These are phyloP conservation scores for Luzula sylvatica DNA, from an alignment of 176 grass and related monocot species.

Conservation along the genomic window DNA sequence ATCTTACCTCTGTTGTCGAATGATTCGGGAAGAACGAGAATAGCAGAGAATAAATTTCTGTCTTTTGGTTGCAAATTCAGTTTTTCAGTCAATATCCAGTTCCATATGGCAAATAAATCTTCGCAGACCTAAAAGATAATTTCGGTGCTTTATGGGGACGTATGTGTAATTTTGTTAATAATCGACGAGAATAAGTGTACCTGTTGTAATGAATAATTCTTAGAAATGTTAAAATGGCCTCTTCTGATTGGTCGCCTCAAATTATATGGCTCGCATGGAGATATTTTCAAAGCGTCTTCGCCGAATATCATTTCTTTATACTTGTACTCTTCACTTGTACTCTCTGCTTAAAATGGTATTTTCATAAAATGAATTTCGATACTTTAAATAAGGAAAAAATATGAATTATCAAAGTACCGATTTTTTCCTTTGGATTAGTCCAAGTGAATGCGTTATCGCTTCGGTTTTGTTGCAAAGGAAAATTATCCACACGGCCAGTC, in stretches of 20 bases:
- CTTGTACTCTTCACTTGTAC: conserved; percentile 44
- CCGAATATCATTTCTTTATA: conserved; percentile 78
- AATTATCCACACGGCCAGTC: conserved; percentile 71
- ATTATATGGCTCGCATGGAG: conserved; percentile 54
- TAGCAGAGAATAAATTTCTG: conserved; percentile 58
- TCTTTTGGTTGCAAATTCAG: conserved; percentile 69
- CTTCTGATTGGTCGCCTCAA: conserved; percentile 69
- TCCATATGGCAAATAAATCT: conserved; percentile 84
- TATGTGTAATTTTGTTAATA: not conserved
- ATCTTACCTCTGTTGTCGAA: conserved; percentile 84
- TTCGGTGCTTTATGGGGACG: not conserved
- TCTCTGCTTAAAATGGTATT: conserved; percentile 34
- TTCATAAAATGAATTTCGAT: conserved; percentile 10
- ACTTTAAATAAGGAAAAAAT: not conserved
- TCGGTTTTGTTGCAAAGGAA: conserved; percentile 68
- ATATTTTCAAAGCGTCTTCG: conserved; percentile 86
- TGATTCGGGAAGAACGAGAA: conserved; percentile 85
- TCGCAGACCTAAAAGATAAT: conserved; percentile 54
- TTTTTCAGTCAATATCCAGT: conserved; percentile 82
- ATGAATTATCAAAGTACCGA: conserved; percentile 14
- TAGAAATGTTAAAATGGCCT: conserved; percentile 90
- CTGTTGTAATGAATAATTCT: conserved; percentile 74
- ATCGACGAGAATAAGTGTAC: conserved; percentile 22
- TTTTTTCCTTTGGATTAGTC: conserved; percentile 63
- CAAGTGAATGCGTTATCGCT: conserved; percentile 59